phyloP scores from a whole-genome alignment of 2,329 filamentous ascomycete species.

The Fusarium sp. region DNA sequence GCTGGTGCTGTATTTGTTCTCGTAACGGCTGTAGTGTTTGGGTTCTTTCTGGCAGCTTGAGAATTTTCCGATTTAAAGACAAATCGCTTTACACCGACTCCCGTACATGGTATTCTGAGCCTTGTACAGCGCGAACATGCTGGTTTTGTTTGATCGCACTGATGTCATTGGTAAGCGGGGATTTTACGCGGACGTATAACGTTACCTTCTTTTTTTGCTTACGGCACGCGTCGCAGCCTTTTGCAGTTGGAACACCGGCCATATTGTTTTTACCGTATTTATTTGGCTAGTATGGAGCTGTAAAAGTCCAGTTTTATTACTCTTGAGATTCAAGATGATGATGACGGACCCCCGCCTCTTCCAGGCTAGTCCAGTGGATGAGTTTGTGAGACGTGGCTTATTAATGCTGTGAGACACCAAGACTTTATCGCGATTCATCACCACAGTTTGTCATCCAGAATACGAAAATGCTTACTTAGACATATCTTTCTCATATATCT shows the following conservation, averaged over 20 bases:
- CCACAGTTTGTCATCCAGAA: too few species aligned
- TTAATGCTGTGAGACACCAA: neutral
- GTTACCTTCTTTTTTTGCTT: slow-evolving; percentile 24
- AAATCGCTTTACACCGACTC: slow-evolving; percentile 13
- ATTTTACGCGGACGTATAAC: too few species aligned
- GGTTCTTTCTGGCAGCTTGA: neutral
- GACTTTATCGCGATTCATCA: too few species aligned
- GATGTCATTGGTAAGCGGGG: neutral
- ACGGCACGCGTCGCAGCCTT: slow-evolving; percentile 9
- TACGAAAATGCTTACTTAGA: too few species aligned
- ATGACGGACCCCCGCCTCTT: neutral
- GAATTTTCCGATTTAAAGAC: slow-evolving; percentile 2
- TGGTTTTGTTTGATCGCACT: slow-evolving; percentile 31
- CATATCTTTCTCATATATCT: too few species aligned
- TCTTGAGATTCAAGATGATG: neutral
- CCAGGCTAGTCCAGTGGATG: neutral
- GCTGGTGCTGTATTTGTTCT: neutral
- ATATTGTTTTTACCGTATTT: neutral
- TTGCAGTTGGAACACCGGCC: slow-evolving; percentile 12
- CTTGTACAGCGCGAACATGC: slow-evolving; percentile 8
- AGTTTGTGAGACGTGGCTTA: slow-evolving; percentile 5
- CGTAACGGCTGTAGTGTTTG: accelerated
- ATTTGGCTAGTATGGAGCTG: too few species aligned
- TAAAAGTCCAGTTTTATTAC: neutral
- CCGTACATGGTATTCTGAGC: slow-evolving; percentile 4